These are phyloP conservation scores for Acanthamoeba healyi DNA, from an alignment of 208 protist species.

Conservation along the genomic window DNA sequence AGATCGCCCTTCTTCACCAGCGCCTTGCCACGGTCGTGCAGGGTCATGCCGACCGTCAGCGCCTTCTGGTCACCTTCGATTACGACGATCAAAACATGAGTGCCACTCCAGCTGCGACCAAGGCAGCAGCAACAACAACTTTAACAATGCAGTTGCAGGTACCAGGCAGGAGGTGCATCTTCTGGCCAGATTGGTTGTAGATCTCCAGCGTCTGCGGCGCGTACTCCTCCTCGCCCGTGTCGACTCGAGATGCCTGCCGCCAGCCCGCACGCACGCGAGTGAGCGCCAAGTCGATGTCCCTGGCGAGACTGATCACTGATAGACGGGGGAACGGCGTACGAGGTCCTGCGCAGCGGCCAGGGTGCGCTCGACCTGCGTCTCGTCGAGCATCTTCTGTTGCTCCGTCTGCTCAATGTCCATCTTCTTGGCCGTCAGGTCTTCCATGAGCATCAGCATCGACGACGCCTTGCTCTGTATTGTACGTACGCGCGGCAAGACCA, in stretches of 20 bases:
- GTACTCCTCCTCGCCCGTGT: slow-evolving; percentile 3
- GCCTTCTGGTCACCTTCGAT: slow-evolving; percentile 45
- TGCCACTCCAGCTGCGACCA: too few species aligned
- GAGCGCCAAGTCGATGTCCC: too few species aligned
- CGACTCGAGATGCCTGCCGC: not conserved
- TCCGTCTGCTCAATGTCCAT: slow-evolving; percentile 37
- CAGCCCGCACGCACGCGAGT: too few species aligned
- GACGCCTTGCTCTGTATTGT: not conserved
- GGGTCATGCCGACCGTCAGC: slow-evolving; percentile 54
- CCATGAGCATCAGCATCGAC: slow-evolving; percentile 60
- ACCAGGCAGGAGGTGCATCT: slow-evolving; percentile 41
- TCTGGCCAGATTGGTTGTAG: slow-evolving; percentile 34
- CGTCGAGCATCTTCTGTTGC: slow-evolving; percentile 24
- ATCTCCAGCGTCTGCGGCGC: slow-evolving; percentile 32
- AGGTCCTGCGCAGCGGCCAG: slow-evolving; percentile 10
- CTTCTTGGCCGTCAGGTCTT: slow-evolving; percentile 32
- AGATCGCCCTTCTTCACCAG: slow-evolving; percentile 39
- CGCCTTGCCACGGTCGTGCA: slow-evolving; percentile 33
- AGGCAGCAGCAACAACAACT: not conserved
- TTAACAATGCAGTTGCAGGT: not conserved
- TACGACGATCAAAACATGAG: too few species aligned
- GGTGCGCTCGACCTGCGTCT: slow-evolving; percentile 36
- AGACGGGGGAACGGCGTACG: not conserved
- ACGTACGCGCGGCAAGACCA: not conserved
- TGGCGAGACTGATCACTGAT: too few species aligned